A percentile compares a stretch with the other conserved stretches of the same genome.
Conservation (phyloP, 305 asterid genomes). For the Fraxinus dipetala region DNA sequence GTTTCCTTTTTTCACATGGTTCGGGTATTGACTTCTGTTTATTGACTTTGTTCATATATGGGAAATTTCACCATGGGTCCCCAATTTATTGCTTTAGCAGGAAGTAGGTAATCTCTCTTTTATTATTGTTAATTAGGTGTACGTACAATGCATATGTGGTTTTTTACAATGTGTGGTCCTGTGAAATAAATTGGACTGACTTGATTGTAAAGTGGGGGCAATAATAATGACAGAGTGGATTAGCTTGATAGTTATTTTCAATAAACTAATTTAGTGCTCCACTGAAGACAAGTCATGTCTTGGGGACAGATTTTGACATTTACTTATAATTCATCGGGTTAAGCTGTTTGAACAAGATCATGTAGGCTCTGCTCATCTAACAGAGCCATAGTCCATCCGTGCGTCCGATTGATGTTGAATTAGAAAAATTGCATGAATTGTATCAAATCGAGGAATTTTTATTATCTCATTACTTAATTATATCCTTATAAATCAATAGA, state of each 20-base stretch:
- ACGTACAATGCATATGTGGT: background rate
- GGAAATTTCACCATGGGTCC: background rate
- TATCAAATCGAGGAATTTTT: background rate
- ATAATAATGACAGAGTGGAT: constrained; percentile 35
- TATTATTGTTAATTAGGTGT: constrained; percentile 11
- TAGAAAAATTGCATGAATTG: background rate
- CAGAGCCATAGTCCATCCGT: too few relatives aligned
- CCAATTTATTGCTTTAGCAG: background rate
- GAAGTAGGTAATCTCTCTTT: background rate
- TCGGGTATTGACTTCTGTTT: constrained; percentile 95
- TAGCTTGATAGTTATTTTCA: constrained; percentile 17
- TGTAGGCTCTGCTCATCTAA: too few relatives aligned
- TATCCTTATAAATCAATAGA: too few relatives aligned
- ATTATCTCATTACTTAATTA: background rate
- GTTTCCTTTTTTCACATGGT: constrained; percentile 43
- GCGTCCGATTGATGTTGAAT: background rate
- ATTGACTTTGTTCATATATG: constrained; percentile 17
- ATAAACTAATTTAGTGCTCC: constrained; percentile 9
- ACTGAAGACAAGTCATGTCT: background rate
- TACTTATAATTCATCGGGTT: background rate
- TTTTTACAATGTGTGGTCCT: constrained; percentile 38
- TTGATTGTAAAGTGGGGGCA: constrained; percentile 39
- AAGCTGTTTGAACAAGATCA: too few relatives aligned
- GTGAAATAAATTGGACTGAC: constrained; percentile 38
- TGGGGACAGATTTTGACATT: background rate